Evolutionary conservation across 352 stramenopile species (phyloP), one percentile per base, ranked within the genome.

Genomic region (Globisporangium megalacanthum): DNA sequence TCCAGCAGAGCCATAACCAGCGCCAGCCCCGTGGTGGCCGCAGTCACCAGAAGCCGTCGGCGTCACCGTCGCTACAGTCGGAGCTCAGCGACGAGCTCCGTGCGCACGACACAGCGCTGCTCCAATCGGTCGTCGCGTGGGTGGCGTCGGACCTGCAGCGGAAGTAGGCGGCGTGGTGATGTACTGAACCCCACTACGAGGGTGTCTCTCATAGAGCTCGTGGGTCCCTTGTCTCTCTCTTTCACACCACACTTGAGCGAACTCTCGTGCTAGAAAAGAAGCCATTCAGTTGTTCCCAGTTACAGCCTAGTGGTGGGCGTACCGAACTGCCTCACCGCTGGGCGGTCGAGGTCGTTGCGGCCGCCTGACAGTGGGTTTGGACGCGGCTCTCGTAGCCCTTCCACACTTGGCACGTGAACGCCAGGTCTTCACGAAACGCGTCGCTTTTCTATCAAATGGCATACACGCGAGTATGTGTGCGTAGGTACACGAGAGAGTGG

Each of bases 321-420:
- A 15, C 4, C 25, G 25, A 29, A 19, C 48, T 52, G 11, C 29
- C 14, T 56, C 36, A 62, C 42, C 49, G 25, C 42, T 57, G 50
- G 36, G 3, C 29, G 42, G 14, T 60, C 7, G 60, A 37, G 25
- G 25, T 4, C 1, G 22, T n/a, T 2, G 39, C 60, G 11, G 56
- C 72, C 20, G 61, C 61, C 36, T 75, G 60, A 33, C 77, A 88
- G 51, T 91, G 77, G n/a, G 79, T 72, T 59, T 94, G 83, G 35
- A 94, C 80, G 33, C 81, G 81, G 31, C 73, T 89, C 54, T 94
- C 77, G 62, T 94, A 94, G 10, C 83, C 81, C 53, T 83, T 89
- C 83, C 83, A 94, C 36, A 94, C 79, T 59, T 88, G 75, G 41
- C 81, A 92, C 22, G 81, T 89, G 57, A 88, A 72, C 36, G 68